phyloP scores from a whole-genome alignment of 2,329 filamentous ascomycete genomes.

The Sarocladium oryzae region DNA sequence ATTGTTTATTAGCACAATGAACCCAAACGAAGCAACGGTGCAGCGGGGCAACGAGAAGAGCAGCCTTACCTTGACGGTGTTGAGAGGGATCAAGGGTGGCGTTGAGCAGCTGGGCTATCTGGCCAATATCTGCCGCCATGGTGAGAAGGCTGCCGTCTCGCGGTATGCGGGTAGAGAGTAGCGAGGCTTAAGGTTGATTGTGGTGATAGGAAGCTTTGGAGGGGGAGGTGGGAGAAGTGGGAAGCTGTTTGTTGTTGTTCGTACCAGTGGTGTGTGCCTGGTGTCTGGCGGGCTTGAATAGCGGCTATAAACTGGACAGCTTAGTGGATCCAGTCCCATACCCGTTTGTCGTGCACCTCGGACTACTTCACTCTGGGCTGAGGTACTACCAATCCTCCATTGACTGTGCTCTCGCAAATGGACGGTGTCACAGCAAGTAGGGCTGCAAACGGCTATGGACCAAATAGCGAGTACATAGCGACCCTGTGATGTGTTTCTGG shows the following conservation, averaged over 20 bases:
- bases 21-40: slow-evolving; percentile 17
- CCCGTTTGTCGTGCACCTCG: neutral
- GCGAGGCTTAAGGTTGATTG: neutral
- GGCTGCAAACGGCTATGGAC: too few relatives aligned
- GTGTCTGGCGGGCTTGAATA: neutral
- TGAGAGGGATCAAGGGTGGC: slow-evolving; percentile 83
- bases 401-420: too few relatives aligned
- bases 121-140: slow-evolving; percentile 52
- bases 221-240: slow-evolving; percentile 1
- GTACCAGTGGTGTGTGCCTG: neutral
- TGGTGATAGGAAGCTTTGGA: slow-evolving; percentile 3
- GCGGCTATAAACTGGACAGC: neutral
- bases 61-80: slow-evolving; percentile 76
- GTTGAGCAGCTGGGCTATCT: slow-evolving; percentile 76
- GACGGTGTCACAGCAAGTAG: too few relatives aligned
- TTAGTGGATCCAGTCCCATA: neutral
- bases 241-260: slow-evolving; percentile 3
- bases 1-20: slow-evolving; percentile 11
- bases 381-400: too few relatives aligned
- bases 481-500: too few relatives aligned
- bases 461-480: too few relatives aligned
- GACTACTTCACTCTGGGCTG: neutral
- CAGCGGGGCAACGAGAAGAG: slow-evolving; percentile 16
- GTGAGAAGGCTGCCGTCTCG: slow-evolving; percentile 20
- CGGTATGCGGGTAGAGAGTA: slow-evolving; percentile 13